Percentiles rank a stretch among this genome's conserved stretches.
Evolutionary conservation across 257 asterid genomes (phyloP).

Genomic region (Scutellaria galericulata): DNA sequence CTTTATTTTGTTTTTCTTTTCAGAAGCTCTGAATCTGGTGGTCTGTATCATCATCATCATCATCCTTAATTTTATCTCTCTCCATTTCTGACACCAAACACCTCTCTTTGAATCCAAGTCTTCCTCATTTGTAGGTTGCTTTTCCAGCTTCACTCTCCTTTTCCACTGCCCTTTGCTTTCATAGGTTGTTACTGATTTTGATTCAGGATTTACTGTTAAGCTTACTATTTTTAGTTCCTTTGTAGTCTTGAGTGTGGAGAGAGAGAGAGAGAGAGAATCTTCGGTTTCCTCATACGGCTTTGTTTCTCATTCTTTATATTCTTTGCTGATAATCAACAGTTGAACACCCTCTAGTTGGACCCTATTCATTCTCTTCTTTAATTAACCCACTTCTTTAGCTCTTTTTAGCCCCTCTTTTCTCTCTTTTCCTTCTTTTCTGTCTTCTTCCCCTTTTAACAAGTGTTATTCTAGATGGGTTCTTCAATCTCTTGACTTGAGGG

Average conservation of each 20-base stretch:
- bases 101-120: conserved; percentile 77
- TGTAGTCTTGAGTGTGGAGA: neutral
- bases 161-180: conserved; percentile 49
- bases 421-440: neutral
- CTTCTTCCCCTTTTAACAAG: conserved; percentile 13
- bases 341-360: conserved; percentile 18
- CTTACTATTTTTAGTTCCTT: conserved; percentile 37
- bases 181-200: conserved; percentile 54
- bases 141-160: conserved; percentile 40
- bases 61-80: conserved; percentile 27
- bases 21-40: conserved; percentile 36
- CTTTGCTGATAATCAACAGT: conserved; percentile 27
- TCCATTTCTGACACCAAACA: conserved; percentile 61
- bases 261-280: conserved; percentile 35
- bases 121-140: conserved; percentile 38
- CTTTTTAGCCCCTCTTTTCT: neutral
- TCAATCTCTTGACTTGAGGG: conserved; percentile 33
- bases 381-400: conserved; percentile 30
- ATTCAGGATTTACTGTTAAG: conserved; percentile 55
- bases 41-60: neutral
- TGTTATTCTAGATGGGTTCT: conserved; percentile 41
- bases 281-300: conserved; percentile 34
- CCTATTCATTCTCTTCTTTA: conserved; percentile 26
- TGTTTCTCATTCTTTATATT: conserved; percentile 31
- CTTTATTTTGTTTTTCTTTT: conserved; percentile 3